Percentiles rank a stretch among this genome's conserved stretches.
phyloP scores from a whole-genome alignment of 495 filamentous ascomycete species.

The Margaritispora aquatica region DNA sequence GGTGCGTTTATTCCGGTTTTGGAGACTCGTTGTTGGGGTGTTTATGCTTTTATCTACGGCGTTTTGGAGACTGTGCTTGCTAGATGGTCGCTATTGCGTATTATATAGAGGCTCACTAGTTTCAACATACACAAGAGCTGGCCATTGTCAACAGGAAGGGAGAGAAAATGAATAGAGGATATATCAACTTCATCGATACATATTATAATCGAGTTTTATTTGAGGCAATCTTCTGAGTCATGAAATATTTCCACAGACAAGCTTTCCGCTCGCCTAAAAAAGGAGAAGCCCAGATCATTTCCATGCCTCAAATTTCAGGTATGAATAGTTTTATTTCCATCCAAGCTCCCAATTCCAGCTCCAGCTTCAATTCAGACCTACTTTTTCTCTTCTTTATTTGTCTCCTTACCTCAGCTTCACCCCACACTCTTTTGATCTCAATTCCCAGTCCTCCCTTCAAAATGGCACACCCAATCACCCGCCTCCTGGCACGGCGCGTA shows the following conservation, averaged over 20 bases:
- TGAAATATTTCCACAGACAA: no score
- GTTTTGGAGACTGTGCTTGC: no score
- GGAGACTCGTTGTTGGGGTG: background rate
- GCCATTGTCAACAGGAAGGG: background rate
- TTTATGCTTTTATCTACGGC: no score
- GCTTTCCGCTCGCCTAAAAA: background rate
- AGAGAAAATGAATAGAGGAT: background rate
- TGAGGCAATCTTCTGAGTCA: no score
- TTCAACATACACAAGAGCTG: background rate
- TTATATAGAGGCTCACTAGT: no score
- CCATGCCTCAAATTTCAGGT: background rate
- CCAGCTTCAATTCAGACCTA: no score
- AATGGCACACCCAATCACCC: slow-evolving; percentile 18
- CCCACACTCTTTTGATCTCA: background rate
- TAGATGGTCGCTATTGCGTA: no score
- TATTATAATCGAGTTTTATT: no score
- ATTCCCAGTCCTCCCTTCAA: background rate
- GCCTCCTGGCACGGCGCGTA: slow-evolving; percentile 17
- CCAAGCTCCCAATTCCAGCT: background rate
- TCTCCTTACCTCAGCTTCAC: no score
- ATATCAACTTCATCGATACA: no score
- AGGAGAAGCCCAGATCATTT: background rate
- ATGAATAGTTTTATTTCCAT: background rate
- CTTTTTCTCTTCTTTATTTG: no score
- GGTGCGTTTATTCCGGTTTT: no score